Conservation (phyloP, 352 stramenopile species). For the Phytophthora syringae region DNA sequence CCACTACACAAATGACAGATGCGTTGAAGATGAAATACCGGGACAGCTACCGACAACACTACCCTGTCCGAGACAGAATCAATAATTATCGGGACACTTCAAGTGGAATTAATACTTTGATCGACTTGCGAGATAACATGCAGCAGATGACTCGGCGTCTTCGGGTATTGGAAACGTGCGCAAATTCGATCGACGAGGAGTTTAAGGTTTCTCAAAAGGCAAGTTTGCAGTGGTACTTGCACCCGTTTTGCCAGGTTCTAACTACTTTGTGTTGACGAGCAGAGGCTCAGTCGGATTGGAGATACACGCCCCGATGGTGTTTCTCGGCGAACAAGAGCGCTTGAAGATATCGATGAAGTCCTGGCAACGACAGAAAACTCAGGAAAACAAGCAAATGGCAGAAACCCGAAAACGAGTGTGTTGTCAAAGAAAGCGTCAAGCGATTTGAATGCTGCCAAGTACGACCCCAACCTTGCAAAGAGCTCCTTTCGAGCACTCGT, state of each 20-base stretch:
- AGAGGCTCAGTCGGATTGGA: constrained; percentile 28
- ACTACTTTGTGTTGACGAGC: background rate
- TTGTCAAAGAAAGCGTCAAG: constrained; percentile 49
- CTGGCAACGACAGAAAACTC: constrained; percentile 16
- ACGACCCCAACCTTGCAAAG: constrained; percentile 13
- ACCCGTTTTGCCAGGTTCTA: background rate
- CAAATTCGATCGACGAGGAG: constrained; percentile 62
- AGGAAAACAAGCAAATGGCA: background rate
- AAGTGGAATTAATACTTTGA: constrained; percentile 32
- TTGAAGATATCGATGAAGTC: constrained; percentile 28
- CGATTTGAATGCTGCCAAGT: constrained; percentile 53
- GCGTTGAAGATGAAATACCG: constrained; percentile 20
- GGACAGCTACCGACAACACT: constrained; percentile 26
- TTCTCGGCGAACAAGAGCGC: constrained; percentile 7
- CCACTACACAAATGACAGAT: background rate
- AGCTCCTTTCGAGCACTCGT: constrained; percentile 2
- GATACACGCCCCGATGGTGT: constrained; percentile 1
- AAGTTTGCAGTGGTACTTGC: constrained; percentile 7
- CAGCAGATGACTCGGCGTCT: constrained; percentile 58
- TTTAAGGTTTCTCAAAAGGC: constrained; percentile 61
- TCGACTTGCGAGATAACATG: constrained; percentile 53
- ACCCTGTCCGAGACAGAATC: constrained; percentile 10
- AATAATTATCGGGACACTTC: constrained; percentile 10
- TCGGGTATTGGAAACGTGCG: constrained; percentile 51
- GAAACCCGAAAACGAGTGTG: constrained; percentile 7